phyloP scores from a whole-genome alignment of 257 asterid species.

The Petunia axillaris region DNA sequence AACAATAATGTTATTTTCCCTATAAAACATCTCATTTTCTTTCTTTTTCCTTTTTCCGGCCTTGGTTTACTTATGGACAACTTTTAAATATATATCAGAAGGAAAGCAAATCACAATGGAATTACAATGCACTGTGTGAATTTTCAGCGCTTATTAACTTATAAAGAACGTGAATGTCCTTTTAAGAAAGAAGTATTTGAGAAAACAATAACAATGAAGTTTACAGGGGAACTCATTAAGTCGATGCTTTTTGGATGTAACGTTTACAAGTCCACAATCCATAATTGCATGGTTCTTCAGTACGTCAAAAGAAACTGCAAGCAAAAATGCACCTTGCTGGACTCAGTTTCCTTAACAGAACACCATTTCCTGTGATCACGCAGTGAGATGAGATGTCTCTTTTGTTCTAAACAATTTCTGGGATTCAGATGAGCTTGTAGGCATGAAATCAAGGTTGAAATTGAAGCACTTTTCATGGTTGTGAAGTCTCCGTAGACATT shows the following conservation, averaged over 20 bases:
- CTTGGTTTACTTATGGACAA: too few species aligned
- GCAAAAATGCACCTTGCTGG: background rate
- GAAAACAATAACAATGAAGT: constrained; percentile 10
- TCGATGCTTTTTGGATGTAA: background rate
- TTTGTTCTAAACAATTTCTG: background rate
- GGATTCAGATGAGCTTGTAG: background rate
- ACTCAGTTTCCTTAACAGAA: too few species aligned
- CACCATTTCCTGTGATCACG: background rate
- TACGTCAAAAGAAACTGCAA: too few species aligned
- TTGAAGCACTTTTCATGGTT: background rate
- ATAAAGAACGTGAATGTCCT: background rate
- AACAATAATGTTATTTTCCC: too few species aligned
- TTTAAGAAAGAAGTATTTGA: background rate
- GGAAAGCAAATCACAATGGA: too few species aligned
- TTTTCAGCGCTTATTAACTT: background rate
- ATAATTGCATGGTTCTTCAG: background rate
- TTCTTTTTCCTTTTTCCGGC: too few species aligned
- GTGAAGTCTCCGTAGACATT: background rate
- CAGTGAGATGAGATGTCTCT: background rate
- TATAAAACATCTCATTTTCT: too few species aligned
- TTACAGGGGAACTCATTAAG: constrained; percentile 19
- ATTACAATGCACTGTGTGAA: too few species aligned
- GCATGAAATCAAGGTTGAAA: background rate
- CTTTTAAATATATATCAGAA: too few species aligned
- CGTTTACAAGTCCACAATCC: background rate